phyloP scores from a whole-genome alignment of 1,139 yeast genomes.

The Scheffersomyces segobiensis region DNA sequence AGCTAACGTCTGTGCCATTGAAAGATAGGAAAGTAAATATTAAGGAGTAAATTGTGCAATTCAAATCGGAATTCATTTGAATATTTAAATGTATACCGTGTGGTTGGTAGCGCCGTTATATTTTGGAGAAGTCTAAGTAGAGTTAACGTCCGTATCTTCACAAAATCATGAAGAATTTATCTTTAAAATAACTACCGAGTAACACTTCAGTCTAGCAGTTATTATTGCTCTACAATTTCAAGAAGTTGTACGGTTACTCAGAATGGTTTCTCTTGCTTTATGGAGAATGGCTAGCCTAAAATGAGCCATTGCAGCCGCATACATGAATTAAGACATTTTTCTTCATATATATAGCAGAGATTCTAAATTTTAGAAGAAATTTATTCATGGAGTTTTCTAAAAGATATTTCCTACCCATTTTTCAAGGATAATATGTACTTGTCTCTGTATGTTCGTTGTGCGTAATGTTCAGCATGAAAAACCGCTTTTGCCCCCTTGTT shows the following conservation, averaged over 20 bases:
- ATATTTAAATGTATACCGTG: too few relatives aligned
- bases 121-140: neutral
- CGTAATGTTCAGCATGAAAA: neutral
- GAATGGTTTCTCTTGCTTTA: neutral
- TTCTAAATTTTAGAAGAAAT: too few relatives aligned
- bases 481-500: neutral
- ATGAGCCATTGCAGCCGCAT: neutral
- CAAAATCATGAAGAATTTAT: neutral
- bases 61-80: neutral
- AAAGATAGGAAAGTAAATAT: neutral
- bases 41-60: neutral
- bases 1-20: constrained; percentile 17
- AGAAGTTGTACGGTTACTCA: neutral
- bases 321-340: neutral
- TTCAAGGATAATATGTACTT: too few relatives aligned
- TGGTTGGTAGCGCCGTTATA: neutral
- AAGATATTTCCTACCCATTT: neutral
- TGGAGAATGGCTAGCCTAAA: neutral
- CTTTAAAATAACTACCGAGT: neutral
- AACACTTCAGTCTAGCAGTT: neutral
- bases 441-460: neutral
- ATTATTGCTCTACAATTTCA: neutral
- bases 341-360: too few relatives aligned
- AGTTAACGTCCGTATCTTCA: neutral
- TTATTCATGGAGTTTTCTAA: too few relatives aligned